Evolutionary conservation across 208 protist species (phyloP).

Genomic region (Porcisia deanei): DNA sequence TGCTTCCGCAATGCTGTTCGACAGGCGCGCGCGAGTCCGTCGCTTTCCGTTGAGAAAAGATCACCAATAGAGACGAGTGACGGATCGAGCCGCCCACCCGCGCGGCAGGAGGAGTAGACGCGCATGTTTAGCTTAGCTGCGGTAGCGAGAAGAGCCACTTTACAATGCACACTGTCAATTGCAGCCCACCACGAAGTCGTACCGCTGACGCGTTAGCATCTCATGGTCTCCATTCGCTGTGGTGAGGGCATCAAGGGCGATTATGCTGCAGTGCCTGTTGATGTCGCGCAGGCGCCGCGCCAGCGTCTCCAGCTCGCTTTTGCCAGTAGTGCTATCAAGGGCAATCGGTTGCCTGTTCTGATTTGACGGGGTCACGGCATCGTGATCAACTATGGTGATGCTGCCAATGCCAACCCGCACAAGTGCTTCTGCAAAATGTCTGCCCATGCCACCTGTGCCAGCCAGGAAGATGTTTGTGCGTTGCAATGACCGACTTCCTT

Average conservation of each 20-base stretch:
- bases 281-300: conserved; percentile 80
- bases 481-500: conserved; percentile 62
- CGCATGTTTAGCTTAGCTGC: conserved; percentile 55
- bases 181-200: conserved; percentile 89
- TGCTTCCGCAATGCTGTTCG: conserved; percentile 65
- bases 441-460: conserved; percentile 87
- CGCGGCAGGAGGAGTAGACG: conserved; percentile 82
- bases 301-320: conserved; percentile 84
- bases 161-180: conserved; percentile 92
- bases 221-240: conserved; percentile 68
- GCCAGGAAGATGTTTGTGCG: conserved; percentile 76
- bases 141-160: conserved; percentile 75
- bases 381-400: conserved; percentile 89
- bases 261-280: conserved; percentile 67
- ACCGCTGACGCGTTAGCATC: conserved; percentile 70
- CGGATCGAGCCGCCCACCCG: conserved; percentile 83
- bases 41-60: conserved; percentile 82
- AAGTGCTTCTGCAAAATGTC: conserved; percentile 87
- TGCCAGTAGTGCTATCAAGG: conserved; percentile 83
- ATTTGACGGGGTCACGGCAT: conserved; percentile 87
- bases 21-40: conserved; percentile 68
- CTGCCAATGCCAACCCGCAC: conserved; percentile 85
- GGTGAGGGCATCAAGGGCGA: conserved; percentile 72
- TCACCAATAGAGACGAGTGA: conserved; percentile 59
- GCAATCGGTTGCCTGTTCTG: conserved; percentile 93